These are phyloP conservation scores for Triticum monococcum DNA, from an alignment of 176 grass and related monocot species.

Conservation along the genomic window DNA sequence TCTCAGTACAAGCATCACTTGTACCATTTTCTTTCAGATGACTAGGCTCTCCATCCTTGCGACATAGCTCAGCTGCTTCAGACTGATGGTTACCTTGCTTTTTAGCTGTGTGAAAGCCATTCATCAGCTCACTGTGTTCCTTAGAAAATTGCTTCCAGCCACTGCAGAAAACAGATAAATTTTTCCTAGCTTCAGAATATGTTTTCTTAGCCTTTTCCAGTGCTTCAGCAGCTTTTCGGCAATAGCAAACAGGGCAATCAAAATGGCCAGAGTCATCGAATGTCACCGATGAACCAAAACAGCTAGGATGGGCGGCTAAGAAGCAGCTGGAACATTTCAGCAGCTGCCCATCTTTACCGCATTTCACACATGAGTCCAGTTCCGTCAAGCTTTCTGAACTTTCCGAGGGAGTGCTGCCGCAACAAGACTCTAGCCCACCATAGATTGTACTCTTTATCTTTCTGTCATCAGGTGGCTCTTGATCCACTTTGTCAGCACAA, in stretches of 20 bases:
- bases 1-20: not conserved
- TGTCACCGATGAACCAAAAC: conserved; percentile 23
- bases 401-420: not conserved
- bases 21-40: conserved; percentile 3
- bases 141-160: not conserved
- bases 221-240: conserved; percentile 19
- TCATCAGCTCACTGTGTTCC: not conserved
- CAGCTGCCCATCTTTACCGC: conserved; percentile 44
- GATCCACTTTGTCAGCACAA: not conserved
- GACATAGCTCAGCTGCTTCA: not conserved
- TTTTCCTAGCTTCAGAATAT: conserved; percentile 31
- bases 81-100: conserved; percentile 16
- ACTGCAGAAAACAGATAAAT: conserved; percentile 25
- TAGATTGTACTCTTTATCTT: not conserved
- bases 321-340: conserved; percentile 40
- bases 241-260: conserved; percentile 53
- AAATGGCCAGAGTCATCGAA: conserved; percentile 27
- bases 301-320: conserved; percentile 30
- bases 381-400: conserved; percentile 21
- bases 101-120: not conserved
- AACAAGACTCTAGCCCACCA: not conserved
- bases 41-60: not conserved
- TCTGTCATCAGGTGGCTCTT: conserved; percentile 24
- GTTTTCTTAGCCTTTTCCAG: conserved; percentile 30
- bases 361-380: conserved; percentile 50